A percentile compares a stretch with the other conserved stretches of the same genome.
phyloP scores from a whole-genome alignment of 2,329 filamentous ascomycete species.

The Domatiomyces globalis region DNA sequence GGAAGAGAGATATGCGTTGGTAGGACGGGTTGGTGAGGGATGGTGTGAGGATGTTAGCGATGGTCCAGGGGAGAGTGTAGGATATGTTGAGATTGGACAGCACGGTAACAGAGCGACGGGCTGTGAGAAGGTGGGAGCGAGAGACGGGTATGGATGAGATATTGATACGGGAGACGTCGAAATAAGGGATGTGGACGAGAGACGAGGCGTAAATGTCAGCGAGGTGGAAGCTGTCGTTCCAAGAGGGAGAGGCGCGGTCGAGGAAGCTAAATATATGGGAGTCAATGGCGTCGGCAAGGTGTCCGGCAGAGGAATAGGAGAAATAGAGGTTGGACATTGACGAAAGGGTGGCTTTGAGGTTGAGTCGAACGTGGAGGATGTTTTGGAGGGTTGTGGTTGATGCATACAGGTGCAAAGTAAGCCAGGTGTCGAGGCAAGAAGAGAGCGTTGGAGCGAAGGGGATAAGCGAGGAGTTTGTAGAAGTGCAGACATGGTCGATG shows the following conservation, averaged over 20 bases:
- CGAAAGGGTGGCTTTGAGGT: conserved; percentile 50
- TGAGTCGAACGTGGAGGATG: conserved; percentile 55
- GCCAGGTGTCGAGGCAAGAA: conserved; percentile 58
- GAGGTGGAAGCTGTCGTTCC: conserved; percentile 70
- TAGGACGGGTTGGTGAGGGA: conserved; percentile 46
- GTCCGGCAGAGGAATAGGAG: conserved; percentile 47
- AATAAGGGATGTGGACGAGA: conserved; percentile 39
- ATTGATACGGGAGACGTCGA: conserved; percentile 50
- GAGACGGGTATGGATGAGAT: conserved; percentile 32
- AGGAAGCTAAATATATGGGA: conserved; percentile 60
- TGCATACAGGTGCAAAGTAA: conserved; percentile 40
- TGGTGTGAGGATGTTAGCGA: conserved; percentile 56
- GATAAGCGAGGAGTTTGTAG: conserved; percentile 4
- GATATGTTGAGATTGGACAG: conserved; percentile 51
- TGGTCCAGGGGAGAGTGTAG: conserved; percentile 52
- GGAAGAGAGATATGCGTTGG: conserved; percentile 56
- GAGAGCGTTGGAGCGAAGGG: conserved; percentile 54
- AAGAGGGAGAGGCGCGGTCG: conserved; percentile 44
- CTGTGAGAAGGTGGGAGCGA: conserved; percentile 22
- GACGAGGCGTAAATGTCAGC: conserved; percentile 64
- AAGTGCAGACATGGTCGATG: not conserved
- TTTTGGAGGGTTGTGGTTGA: conserved; percentile 46
- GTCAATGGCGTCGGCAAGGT: conserved; percentile 51
- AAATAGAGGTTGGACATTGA: conserved; percentile 62
- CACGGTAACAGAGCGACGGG: conserved; percentile 45